Evolutionary conservation across 169 alveolate genomes (phyloP).

Genomic region (Eimeria maxima): DNA sequence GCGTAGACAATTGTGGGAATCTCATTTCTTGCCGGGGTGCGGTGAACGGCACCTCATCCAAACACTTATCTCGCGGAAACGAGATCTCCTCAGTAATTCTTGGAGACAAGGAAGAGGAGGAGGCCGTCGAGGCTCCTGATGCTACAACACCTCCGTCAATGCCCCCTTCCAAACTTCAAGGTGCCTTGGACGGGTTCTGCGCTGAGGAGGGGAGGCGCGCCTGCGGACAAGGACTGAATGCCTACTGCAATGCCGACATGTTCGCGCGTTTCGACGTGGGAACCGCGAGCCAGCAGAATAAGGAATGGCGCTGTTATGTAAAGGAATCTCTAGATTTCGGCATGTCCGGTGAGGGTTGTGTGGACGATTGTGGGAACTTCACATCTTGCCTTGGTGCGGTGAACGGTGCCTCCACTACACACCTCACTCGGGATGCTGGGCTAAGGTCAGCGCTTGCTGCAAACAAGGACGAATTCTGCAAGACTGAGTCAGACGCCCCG

Average conservation of each 20-base stretch:
- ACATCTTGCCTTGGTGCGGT: background rate
- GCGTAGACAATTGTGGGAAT: constrained; percentile 31
- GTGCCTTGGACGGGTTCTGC: background rate
- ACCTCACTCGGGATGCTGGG: background rate
- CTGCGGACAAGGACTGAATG: background rate
- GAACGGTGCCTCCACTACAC: background rate
- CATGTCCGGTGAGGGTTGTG: background rate
- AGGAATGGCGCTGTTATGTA: constrained; percentile 32
- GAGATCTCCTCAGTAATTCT: background rate
- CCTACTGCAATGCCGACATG: background rate
- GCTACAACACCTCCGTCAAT: background rate
- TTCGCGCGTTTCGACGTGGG: constrained; percentile 49
- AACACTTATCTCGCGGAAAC: background rate
- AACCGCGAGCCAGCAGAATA: background rate
- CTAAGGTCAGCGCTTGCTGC: background rate
- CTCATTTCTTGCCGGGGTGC: background rate
- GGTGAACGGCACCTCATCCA: background rate
- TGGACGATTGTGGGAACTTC: constrained; percentile 30
- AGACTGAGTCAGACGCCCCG: background rate
- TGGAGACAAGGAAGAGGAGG: background rate
- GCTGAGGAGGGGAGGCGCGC: constrained; percentile 22
- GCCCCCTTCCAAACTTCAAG: background rate
- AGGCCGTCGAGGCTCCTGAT: background rate
- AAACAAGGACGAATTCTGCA: background rate
- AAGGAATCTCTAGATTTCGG: constrained; percentile 14